Evolutionary conservation across 495 filamentous ascomycete genomes (phyloP).

Genomic region (Penicilliopsis zonata): DNA sequence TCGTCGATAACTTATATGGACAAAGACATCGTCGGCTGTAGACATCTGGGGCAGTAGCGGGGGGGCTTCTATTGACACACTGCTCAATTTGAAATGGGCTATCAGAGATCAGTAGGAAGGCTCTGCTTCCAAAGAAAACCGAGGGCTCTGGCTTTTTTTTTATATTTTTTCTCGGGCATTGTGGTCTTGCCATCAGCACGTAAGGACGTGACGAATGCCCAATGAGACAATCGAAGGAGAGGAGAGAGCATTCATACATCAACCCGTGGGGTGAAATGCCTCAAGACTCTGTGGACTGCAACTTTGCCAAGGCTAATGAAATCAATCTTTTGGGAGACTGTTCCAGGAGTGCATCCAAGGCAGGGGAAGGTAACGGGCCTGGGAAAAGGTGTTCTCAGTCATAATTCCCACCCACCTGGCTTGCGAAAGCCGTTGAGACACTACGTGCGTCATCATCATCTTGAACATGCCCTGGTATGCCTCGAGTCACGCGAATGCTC

Average conservation of each 20-base stretch:
- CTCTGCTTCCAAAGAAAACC: background rate
- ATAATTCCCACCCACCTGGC: conserved; percentile 82
- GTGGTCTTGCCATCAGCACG: background rate
- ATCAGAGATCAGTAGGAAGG: too few relatives aligned
- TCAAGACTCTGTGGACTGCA: background rate
- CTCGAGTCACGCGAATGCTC: conserved; percentile 41
- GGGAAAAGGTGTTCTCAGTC: conserved; percentile 56
- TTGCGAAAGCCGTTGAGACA: conserved; percentile 90
- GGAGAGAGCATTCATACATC: background rate
- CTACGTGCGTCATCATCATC: conserved; percentile 90
- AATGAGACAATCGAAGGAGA: conserved; percentile 1
- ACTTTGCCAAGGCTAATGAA: background rate
- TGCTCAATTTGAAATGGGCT: too few relatives aligned
- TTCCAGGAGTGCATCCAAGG: background rate
- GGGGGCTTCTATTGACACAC: background rate
- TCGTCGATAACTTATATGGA: conserved; percentile 1
- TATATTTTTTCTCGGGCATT: background rate
- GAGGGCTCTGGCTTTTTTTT: background rate
- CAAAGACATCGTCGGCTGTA: background rate
- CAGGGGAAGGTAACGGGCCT: background rate
- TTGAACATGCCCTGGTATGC: conserved; percentile 33
- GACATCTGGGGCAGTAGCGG: background rate
- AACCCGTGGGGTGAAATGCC: background rate
- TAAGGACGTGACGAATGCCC: background rate
- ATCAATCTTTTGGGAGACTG: background rate